A percentile compares a stretch with the other conserved stretches of the same genome.
phyloP scores from a whole-genome alignment of 2,329 filamentous ascomycete species.

The Aureobasidium leucospermi region DNA sequence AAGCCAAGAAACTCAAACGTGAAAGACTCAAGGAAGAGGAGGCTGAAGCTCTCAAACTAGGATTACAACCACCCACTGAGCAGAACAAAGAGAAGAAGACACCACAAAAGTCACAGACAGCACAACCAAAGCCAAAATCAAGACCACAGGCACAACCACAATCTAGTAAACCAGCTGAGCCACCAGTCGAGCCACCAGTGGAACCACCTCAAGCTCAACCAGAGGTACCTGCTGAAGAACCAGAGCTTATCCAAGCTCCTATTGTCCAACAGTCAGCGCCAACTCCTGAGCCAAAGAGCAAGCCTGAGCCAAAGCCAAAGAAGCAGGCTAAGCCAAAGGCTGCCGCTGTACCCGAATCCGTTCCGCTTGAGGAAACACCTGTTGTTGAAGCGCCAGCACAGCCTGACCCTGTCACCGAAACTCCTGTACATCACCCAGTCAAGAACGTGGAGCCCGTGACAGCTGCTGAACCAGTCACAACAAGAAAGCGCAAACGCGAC shows the following conservation, averaged over 20 bases:
- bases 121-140: not conserved
- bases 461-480: constrained; percentile 10
- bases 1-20: constrained; percentile 66
- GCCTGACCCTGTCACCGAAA: not conserved
- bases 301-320: constrained; percentile 1
- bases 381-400: not conserved
- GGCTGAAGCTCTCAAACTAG: not conserved
- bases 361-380: not conserved
- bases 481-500: constrained; percentile 51
- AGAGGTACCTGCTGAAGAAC: not conserved
- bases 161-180: not conserved
- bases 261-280: not conserved
- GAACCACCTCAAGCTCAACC: not conserved
- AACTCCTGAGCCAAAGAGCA: not conserved
- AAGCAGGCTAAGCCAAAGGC: not conserved
- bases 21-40: constrained; percentile 37
- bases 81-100: constrained; percentile 3
- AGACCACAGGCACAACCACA: not conserved
- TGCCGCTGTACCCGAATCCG: not conserved
- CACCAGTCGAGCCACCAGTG: not conserved
- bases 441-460: constrained; percentile 17
- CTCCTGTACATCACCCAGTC: not conserved
- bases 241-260: not conserved
- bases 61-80: not conserved
- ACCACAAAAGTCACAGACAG: not conserved